Evolutionary conservation across 192 early-diverging fungal species (phyloP).

Genomic region (Coemansia sp.): DNA sequence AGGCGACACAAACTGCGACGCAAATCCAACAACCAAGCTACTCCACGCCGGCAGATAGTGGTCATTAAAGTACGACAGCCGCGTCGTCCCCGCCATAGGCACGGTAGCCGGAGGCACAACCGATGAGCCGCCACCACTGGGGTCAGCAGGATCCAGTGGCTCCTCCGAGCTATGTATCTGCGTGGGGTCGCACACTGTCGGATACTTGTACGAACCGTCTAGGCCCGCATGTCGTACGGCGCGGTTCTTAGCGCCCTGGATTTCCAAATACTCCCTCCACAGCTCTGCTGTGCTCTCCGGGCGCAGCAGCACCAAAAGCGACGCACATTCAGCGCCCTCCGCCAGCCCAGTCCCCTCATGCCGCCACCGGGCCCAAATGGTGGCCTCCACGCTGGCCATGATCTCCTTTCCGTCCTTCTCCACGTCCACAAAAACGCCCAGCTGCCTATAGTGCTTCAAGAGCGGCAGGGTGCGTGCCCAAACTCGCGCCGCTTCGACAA

Average conservation of each 20-base stretch:
- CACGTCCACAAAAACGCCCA: conserved; percentile 78
- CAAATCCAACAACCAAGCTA: conserved; percentile 49
- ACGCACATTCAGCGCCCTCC: conserved; percentile 42
- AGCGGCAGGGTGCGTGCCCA: conserved; percentile 72
- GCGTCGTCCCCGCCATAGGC: neutral
- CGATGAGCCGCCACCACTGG: neutral
- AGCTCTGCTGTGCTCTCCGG: conserved; percentile 25
- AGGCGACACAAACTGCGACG: conserved; percentile 52
- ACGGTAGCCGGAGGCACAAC: neutral
- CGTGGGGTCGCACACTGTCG: conserved; percentile 2
- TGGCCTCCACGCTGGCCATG: conserved; percentile 68
- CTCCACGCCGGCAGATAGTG: conserved; percentile 48
- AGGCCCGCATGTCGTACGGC: conserved; percentile 22
- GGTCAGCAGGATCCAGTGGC: neutral
- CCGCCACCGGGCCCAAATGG: conserved; percentile 56
- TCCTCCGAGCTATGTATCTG: neutral
- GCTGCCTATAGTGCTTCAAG: conserved; percentile 73
- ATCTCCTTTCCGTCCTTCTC: conserved; percentile 78
- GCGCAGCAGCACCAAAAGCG: conserved; percentile 40
- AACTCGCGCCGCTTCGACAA: conserved; percentile 73
- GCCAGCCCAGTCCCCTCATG: conserved; percentile 18
- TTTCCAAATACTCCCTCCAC: conserved; percentile 43
- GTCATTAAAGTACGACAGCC: conserved; percentile 36
- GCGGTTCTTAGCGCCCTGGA: conserved; percentile 42
- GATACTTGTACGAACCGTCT: conserved; percentile 19